Evolutionary conservation across 352 stramenopile genomes (phyloP), one percentile per base, ranked within the genome.

Genomic region (Globisporangium radiosum): DNA sequence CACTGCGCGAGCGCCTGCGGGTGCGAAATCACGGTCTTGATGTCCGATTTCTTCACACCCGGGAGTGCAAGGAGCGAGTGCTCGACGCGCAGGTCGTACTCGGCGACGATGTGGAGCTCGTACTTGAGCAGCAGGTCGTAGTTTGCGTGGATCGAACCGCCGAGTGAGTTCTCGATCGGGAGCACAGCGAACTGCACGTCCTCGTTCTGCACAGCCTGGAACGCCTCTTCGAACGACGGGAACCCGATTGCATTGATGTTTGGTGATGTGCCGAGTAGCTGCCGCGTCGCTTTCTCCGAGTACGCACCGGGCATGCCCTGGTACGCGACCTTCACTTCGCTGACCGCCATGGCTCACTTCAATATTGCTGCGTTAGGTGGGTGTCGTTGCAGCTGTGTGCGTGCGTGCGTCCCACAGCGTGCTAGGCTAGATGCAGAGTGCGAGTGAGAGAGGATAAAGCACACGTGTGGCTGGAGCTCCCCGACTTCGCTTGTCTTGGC

Each of bases 281-380:
- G 91, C 14, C 93, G 78, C 47, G 96, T 90, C 10, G 95, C 92
- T 71, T 98, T 98, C 84, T 99, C 95, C 17, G 93, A 98, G 79
- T 99, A 99, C 1, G 95, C 96, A 36, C 97, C 97, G 36, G 95
- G 87, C 71, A 98, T 94, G 53, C 97, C 97, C 77, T 99, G 95
- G 73, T 97, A 98, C 60, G 92, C 86, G 37, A 98, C 81, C 76
- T 93, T 92, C 56, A 97, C 81, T 59, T 79, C 76, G 49, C 59
- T 63, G 38, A 63, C 69, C 51, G 75, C 75, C 17, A 42, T 57
- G 40, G 14, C 36, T 38, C 25, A 33, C 25, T 33, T 33, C 25
- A 33, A 3, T 33, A 3, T 33, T 3, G 25, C 2, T 33, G 25
- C 25, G 25, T 33, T 33, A 33, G 25, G 51, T 7, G 19, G 25